phyloP scores from a whole-genome alignment of 202 grass and related monocot genomes.

The Carex arenaria region DNA sequence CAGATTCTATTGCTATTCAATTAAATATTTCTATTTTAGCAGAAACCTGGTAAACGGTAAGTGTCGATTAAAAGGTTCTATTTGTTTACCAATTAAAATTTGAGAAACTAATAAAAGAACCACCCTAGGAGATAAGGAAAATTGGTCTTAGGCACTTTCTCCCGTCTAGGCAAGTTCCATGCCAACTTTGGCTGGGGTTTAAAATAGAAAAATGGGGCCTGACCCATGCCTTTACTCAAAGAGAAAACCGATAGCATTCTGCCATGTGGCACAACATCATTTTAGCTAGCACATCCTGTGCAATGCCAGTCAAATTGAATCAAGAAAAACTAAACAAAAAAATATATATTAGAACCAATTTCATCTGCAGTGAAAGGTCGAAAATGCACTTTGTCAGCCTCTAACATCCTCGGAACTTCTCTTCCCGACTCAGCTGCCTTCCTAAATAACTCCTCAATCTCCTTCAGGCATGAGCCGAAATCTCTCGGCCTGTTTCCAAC shows the following conservation, averaged over 20 bases:
- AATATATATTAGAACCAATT: constrained; percentile 41
- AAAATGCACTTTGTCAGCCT: constrained; percentile 86
- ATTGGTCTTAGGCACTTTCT: not conserved
- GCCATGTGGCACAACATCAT: not conserved
- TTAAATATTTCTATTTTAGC: not conserved
- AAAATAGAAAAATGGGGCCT: not conserved
- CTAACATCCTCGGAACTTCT: constrained; percentile 98
- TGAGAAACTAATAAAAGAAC: not conserved
- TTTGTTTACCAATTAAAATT: not conserved
- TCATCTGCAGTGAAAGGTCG: constrained; percentile 62
- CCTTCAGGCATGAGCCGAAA: constrained; percentile 71
- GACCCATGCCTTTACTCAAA: not conserved
- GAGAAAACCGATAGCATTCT: not conserved
- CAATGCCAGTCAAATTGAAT: not conserved
- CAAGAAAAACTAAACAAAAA: constrained; percentile 16
- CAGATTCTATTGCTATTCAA: not conserved
- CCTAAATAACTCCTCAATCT: constrained; percentile 72
- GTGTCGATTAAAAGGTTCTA: not conserved
- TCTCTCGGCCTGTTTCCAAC: constrained; percentile 36
- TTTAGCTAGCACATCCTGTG: not conserved
- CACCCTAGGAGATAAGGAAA: not conserved
- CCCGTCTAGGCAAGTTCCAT: not conserved
- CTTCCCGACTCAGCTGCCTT: constrained; percentile 88
- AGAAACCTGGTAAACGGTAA: not conserved
- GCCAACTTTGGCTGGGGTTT: not conserved